Evolutionary conservation across 148 eudicot genomes (phyloP).

Genomic region (Linanthus parryae): DNA sequence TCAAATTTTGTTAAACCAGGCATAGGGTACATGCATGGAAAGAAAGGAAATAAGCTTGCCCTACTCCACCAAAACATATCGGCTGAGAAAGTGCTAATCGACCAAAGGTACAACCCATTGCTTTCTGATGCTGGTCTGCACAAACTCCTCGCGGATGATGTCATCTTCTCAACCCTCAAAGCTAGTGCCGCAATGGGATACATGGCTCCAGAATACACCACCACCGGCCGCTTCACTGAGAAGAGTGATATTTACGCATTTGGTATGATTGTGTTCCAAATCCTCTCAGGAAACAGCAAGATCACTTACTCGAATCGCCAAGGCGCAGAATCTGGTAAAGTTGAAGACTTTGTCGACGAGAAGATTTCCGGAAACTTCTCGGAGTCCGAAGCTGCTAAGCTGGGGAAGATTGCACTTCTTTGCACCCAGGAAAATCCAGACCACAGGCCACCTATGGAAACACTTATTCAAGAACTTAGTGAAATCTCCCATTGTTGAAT

Average conservation of each 20-base stretch:
- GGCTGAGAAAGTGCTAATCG: constrained; percentile 83
- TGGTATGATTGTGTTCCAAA: constrained; percentile 70
- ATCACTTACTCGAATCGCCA: constrained; percentile 35
- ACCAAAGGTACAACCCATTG: constrained; percentile 55
- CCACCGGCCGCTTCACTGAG: constrained; percentile 80
- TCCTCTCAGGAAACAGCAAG: constrained; percentile 59
- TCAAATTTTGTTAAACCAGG: constrained; percentile 29
- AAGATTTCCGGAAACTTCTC: constrained; percentile 55
- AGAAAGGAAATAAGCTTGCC: constrained; percentile 54
- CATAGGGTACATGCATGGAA: constrained; percentile 59
- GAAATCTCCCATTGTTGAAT: constrained; percentile 16
- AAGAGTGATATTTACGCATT: constrained; percentile 89
- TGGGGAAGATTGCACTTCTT: constrained; percentile 55
- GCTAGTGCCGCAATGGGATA: constrained; percentile 98
- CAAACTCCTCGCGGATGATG: constrained; percentile 78
- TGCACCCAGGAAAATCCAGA: constrained; percentile 76
- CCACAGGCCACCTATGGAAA: constrained; percentile 56
- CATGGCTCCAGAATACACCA: constrained; percentile 92
- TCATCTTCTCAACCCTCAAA: constrained; percentile 74
- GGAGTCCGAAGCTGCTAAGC: constrained; percentile 58
- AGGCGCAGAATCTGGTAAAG: constrained; percentile 43
- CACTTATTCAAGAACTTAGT: constrained; percentile 52
- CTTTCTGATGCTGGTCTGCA: constrained; percentile 74
- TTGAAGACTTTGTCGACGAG: constrained; percentile 54
- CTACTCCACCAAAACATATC: constrained; percentile 84